These are phyloP conservation scores for Domatiomyces catenatus DNA, from an alignment of 2,329 filamentous ascomycete genomes.

Conservation along the genomic window DNA sequence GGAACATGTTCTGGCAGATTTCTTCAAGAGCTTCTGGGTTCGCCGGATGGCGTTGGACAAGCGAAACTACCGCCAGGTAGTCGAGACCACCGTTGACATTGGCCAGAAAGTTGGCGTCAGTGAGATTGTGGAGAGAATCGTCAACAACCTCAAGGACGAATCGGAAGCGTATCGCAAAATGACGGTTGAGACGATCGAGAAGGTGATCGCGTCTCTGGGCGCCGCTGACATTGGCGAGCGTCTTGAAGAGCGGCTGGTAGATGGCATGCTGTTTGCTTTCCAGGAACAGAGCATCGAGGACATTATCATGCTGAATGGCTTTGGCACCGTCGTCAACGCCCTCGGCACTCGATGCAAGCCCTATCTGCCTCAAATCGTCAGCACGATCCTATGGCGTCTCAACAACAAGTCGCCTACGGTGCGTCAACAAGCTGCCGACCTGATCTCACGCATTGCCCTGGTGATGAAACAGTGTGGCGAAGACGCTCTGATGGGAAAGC, in stretches of 20 bases:
- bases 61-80: constrained; percentile 92
- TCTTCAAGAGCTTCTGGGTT: constrained; percentile 99
- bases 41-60: constrained; percentile 92
- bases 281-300: constrained; percentile 97
- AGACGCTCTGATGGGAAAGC: constrained; percentile 86
- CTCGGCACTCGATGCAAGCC: constrained; percentile 87
- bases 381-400: constrained; percentile 85
- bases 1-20: constrained; percentile 85
- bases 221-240: constrained; percentile 88
- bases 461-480: constrained; percentile 99
- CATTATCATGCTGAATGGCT: constrained; percentile 89
- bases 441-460: constrained; percentile 93
- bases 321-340: constrained; percentile 93
- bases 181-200: constrained; percentile 96
- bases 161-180: constrained; percentile 97
- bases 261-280: constrained; percentile 90
- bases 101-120: constrained; percentile 95
- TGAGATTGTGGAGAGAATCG: constrained; percentile 85
- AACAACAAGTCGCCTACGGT: constrained; percentile 98
- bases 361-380: constrained; percentile 92
- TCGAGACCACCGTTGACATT: constrained; percentile 93
- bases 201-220: constrained; percentile 81
- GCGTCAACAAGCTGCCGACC: constrained; percentile 86
- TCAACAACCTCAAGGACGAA: constrained; percentile 93
- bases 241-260: constrained; percentile 82